Base-by-base conservation (phyloP, 176 grass and related monocot genomes). In the bread wheat (Triticum aestivum) region DNA sequence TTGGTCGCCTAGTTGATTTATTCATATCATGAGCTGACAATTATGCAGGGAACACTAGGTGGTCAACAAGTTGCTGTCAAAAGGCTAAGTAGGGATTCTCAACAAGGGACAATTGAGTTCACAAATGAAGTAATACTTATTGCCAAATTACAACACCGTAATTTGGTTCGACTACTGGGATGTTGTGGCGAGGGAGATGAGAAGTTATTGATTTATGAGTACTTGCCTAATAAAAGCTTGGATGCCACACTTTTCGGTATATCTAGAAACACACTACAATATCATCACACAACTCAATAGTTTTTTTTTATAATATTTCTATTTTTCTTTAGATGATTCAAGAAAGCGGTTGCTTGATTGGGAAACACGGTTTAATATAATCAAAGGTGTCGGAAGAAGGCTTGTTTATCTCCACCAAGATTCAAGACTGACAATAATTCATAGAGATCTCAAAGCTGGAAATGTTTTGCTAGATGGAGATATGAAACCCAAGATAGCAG, bases 351-450 rank as follows among this genome's bases (percentile, higher is more conserved):
- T 59, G 12, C 20, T 89, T 3, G 83, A 94, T 65, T 94, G 89
- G 92, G 6, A 10, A 1, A 86, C 13, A 27, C 34, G 92, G 10
- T 86, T 88, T 38, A 88, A 73, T 18, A 94, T 94, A 13, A 72
- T 91, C 11, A 77, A 91, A 84, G 89, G 86, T 2, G 14, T 91
- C 15, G 86, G 83, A 24, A 29, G 58, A 23, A 89, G 92, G 6
- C 83, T 94, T 49, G 62, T 91, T 47, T 91, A 91, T 42, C 92
- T 94, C 47, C 92, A 94, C 26, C 83, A 77, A 4, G 83, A 94
- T 77, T 93, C 91, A 81, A 87, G 88, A 76, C 12, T 90, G 12
- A 89, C 81, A 24, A 81, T 90, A 8, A 69, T 93, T 21, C 91
- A 90, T 9, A 82, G 88, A 68, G 87, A 92, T 58, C 75, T 92